Conservation (phyloP, 306 rosid species). For the Rosa persica region DNA sequence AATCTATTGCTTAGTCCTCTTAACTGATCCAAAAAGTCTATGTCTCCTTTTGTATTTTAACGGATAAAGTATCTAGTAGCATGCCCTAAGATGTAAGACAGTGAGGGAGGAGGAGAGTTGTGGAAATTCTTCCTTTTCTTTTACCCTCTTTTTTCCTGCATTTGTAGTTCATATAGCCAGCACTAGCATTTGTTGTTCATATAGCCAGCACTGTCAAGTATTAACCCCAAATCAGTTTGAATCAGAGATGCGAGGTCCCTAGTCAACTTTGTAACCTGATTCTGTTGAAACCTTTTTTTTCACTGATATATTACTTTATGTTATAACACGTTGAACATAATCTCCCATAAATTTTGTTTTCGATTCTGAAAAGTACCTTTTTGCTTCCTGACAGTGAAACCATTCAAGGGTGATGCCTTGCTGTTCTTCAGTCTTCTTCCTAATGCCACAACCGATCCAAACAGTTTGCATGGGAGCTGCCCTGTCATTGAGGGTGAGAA, state of each 20-base stretch:
- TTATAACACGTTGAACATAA: neutral
- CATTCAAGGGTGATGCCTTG: slow-evolving; percentile 84
- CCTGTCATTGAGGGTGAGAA: slow-evolving; percentile 94
- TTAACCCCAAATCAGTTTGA: neutral
- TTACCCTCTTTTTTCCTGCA: neutral
- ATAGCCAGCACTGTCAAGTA: neutral
- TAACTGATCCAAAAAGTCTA: neutral
- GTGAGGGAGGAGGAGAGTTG: neutral
- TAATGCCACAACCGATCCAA: slow-evolving; percentile 52
- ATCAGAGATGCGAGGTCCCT: neutral
- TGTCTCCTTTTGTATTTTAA: neutral
- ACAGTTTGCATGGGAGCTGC: slow-evolving; percentile 91
- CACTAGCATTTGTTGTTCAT: neutral
- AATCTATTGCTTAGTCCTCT: neutral
- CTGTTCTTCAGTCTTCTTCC: slow-evolving; percentile 93
- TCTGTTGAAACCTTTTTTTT: neutral
- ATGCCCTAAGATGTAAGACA: neutral
- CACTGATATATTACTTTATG: slow-evolving; percentile 8
- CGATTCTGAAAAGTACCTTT: slow-evolving; percentile 11
- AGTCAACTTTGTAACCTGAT: neutral
- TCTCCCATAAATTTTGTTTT: neutral
- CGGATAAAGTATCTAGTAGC: neutral
- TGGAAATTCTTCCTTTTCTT: neutral
- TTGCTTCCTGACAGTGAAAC: slow-evolving; percentile 59
- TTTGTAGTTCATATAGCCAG: neutral